phyloP scores from a whole-genome alignment of 2,329 filamentous ascomycete genomes.

The Dactylellina sp. region DNA sequence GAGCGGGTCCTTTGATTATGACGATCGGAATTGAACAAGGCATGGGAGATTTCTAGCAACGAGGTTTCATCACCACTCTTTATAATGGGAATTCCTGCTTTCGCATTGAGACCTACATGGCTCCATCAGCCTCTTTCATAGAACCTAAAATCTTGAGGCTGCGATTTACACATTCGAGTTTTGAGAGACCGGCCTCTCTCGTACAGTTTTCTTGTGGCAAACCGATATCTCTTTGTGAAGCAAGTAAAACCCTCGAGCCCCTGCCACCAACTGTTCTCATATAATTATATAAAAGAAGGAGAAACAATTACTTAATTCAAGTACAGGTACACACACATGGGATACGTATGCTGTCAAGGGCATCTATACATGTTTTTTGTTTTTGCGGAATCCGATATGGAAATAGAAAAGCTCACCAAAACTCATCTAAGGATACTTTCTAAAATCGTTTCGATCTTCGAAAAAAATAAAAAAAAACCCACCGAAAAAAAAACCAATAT shows the following conservation, averaged over 20 bases:
- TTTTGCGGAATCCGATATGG: background rate
- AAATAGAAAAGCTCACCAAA: slow-evolving; percentile 4
- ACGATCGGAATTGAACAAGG: slow-evolving; percentile 4
- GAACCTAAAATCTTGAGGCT: slow-evolving; percentile 18
- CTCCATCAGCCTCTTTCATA: slow-evolving; percentile 14
- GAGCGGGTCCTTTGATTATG: background rate
- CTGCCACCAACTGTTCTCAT: too few species aligned
- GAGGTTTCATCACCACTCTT: background rate
- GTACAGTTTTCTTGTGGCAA: slow-evolving; percentile 18
- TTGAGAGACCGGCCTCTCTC: background rate
- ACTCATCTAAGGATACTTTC: background rate
- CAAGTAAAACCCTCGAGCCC: too few species aligned
- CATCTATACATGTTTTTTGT: too few species aligned
- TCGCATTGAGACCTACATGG: slow-evolving; percentile 24
- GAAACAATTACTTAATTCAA: too few species aligned
- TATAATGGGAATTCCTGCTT: slow-evolving; percentile 44
- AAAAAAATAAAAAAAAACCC: background rate
- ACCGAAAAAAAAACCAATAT: background rate
- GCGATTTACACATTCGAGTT: background rate
- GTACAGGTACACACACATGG: too few species aligned
- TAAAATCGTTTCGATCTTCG: slow-evolving; percentile 23
- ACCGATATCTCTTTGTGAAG: too few species aligned
- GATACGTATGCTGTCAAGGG: too few species aligned
- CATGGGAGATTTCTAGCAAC: background rate
- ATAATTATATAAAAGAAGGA: too few species aligned